These are phyloP conservation scores for Uronychia setigera DNA, from an alignment of 73 alveolate genomes.

Conservation along the genomic window DNA sequence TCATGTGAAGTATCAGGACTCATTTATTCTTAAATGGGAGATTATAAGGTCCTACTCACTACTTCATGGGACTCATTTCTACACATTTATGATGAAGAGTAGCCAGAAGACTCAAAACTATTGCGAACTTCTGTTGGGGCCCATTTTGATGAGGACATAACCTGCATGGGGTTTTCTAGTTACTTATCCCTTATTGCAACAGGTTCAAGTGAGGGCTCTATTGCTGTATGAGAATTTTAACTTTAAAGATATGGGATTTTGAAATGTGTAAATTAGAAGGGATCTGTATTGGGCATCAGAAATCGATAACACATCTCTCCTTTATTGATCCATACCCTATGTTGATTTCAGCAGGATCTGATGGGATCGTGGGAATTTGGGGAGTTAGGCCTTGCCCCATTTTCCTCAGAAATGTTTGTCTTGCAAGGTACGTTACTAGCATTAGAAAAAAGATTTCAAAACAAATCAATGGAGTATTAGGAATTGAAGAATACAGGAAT, in stretches of 20 bases:
- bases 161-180: slow-evolving; percentile 68
- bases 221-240: background rate
- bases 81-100: slow-evolving; percentile 85
- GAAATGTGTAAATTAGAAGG: slow-evolving; percentile 77
- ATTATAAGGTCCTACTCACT: slow-evolving; percentile 76
- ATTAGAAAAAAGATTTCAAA: background rate
- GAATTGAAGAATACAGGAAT: background rate
- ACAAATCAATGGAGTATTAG: slow-evolving; percentile 1
- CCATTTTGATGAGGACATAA: slow-evolving; percentile 73
- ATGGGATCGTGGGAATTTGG: slow-evolving; percentile 32
- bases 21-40: slow-evolving; percentile 5
- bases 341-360: slow-evolving; percentile 12
- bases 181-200: slow-evolving; percentile 71
- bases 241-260: slow-evolving; percentile 74
- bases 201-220: slow-evolving; percentile 76
- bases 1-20: background rate
- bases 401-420: slow-evolving; percentile 33
- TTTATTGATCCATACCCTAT: slow-evolving; percentile 49
- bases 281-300: slow-evolving; percentile 22
- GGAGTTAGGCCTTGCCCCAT: slow-evolving; percentile 38
- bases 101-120: slow-evolving; percentile 87
- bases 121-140: slow-evolving; percentile 88
- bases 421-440: slow-evolving; percentile 22
- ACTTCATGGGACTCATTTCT: slow-evolving; percentile 89
- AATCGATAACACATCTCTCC: slow-evolving; percentile 19